These are phyloP conservation scores for Litchi chinensis DNA, from an alignment of 345 rosid species.

Conservation along the genomic window DNA sequence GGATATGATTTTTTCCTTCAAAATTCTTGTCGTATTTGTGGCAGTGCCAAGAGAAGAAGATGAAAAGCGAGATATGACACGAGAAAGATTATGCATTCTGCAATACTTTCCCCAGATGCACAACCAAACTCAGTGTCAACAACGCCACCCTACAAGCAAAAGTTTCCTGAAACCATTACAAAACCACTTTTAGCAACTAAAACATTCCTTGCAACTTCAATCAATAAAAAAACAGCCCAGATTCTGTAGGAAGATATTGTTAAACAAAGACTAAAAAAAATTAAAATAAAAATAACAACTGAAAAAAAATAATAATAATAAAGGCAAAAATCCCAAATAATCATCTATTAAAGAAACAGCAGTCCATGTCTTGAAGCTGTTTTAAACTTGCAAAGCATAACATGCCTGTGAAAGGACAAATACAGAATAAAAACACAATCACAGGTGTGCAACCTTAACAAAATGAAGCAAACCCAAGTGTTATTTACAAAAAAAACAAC, in stretches of 20 bases:
- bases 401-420: not conserved
- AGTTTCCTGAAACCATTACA: slow-evolving; percentile 5
- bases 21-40: slow-evolving; percentile 26
- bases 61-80: slow-evolving; percentile 45
- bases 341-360: not conserved
- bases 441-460: not conserved
- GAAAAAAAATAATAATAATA: not conserved
- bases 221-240: not conserved
- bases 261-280: not conserved
- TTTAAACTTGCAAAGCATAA: not conserved
- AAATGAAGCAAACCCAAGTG: not conserved
- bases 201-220: not conserved
- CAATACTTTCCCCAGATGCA: not conserved
- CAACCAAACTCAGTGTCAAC: not conserved
- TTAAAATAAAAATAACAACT: not conserved
- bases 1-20: slow-evolving; percentile 22
- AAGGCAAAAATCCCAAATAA: not conserved
- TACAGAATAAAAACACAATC: not conserved
- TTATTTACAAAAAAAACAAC: not conserved
- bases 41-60: slow-evolving; percentile 36
- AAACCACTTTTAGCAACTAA: not conserved
- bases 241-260: not conserved
- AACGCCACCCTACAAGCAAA: slow-evolving; percentile 1
- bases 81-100: slow-evolving; percentile 49
- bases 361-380: not conserved